Conservation (phyloP, 2,329 filamentous ascomycete genomes). For the Ophiocordyceps robertsii region DNA sequence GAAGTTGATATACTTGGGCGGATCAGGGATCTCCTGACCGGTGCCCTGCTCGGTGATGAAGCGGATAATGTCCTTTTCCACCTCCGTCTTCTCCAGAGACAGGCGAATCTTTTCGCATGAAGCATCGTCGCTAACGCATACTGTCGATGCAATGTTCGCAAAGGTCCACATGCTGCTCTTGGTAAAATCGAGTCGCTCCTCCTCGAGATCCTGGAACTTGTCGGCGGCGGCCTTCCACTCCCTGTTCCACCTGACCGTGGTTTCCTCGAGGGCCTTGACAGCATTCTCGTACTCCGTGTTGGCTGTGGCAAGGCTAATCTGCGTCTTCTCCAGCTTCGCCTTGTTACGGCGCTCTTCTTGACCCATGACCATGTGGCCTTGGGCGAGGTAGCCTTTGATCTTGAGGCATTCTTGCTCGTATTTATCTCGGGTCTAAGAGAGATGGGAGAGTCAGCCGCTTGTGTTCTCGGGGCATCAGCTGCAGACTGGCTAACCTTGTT, state of each 20-base stretch:
- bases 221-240: constrained; percentile 98
- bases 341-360: constrained; percentile 99
- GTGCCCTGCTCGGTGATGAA: constrained; percentile 89
- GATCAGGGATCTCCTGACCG: constrained; percentile 92
- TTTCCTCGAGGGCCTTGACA: constrained; percentile 88
- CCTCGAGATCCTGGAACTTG: constrained; percentile 98
- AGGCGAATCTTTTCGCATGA: constrained; percentile 94
- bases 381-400: constrained; percentile 95
- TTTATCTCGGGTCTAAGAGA: constrained; percentile 61
- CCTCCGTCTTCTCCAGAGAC: constrained; percentile 87
- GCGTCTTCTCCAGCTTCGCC: constrained; percentile 95
- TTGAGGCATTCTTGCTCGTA: constrained; percentile 97
- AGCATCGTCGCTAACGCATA: constrained; percentile 93
- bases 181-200: constrained; percentile 90
- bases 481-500: constrained; percentile 57
- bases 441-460: constrained; percentile 7
- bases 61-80: constrained; percentile 79
- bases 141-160: constrained; percentile 91
- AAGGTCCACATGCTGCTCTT: constrained; percentile 98
- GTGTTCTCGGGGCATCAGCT: background rate
- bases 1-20: constrained; percentile 98
- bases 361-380: constrained; percentile 99
- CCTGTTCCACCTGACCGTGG: constrained; percentile 88
- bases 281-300: constrained; percentile 90
- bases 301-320: constrained; percentile 82